Conservation (phyloP, 331 rosid species). For the Malus hybrid region DNA sequence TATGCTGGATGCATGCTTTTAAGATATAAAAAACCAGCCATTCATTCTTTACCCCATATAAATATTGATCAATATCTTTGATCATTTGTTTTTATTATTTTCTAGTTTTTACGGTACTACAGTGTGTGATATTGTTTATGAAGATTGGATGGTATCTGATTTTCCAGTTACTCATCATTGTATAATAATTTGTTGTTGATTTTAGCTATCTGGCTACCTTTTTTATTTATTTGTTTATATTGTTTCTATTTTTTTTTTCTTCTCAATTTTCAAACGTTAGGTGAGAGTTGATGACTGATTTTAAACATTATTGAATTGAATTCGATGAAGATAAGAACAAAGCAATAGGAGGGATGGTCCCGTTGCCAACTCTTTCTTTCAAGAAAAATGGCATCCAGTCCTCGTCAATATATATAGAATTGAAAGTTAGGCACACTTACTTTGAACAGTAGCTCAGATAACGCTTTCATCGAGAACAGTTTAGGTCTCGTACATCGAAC, state of each 20-base stretch:
- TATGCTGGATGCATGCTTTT: slow-evolving; percentile 56
- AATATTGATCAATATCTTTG: neutral
- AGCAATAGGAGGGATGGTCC: too few species aligned
- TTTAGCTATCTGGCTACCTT: neutral
- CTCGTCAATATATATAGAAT: too few species aligned
- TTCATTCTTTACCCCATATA: neutral
- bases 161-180: neutral
- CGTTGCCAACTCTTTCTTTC: too few species aligned
- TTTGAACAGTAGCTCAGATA: too few species aligned
- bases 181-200: neutral
- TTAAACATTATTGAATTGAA: too few species aligned
- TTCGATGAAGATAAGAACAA: too few species aligned
- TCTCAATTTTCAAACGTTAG: neutral
- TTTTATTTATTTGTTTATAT: neutral
- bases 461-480: too few species aligned
- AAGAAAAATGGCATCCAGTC: too few species aligned
- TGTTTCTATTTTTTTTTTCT: neutral
- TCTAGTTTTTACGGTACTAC: neutral
- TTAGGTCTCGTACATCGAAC: too few species aligned
- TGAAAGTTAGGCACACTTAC: too few species aligned
- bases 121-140: neutral
- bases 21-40: neutral
- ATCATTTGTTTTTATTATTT: neutral
- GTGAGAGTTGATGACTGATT: neutral
- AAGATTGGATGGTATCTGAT: neutral